phyloP scores from a whole-genome alignment of 2,329 filamentous ascomycete species.

The Verticillium alfalfae region DNA sequence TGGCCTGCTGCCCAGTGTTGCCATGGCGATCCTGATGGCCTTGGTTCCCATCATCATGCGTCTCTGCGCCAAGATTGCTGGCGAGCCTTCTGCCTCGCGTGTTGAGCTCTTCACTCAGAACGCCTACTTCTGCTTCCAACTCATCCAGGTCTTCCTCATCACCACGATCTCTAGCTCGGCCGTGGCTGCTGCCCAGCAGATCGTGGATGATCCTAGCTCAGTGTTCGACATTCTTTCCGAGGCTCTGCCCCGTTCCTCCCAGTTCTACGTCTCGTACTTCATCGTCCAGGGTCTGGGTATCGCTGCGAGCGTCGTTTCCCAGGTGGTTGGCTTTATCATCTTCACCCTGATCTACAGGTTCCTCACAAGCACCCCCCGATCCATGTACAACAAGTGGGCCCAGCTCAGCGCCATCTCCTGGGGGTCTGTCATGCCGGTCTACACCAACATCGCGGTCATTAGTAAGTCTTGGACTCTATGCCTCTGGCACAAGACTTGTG shows the following conservation, averaged over 20 bases:
- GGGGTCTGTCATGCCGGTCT: slow-evolving; percentile 71
- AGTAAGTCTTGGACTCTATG: slow-evolving; percentile 30
- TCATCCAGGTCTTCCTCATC: slow-evolving; percentile 88
- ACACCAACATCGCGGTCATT: slow-evolving; percentile 69
- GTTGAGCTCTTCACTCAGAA: slow-evolving; percentile 89
- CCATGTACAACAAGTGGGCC: slow-evolving; percentile 71
- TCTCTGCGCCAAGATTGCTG: slow-evolving; percentile 67
- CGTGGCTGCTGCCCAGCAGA: slow-evolving; percentile 58
- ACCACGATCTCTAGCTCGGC: slow-evolving; percentile 79
- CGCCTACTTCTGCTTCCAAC: slow-evolving; percentile 84
- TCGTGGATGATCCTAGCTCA: slow-evolving; percentile 56
- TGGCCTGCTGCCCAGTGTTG: slow-evolving; percentile 74
- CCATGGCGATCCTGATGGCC: slow-evolving; percentile 79
- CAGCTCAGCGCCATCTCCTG: slow-evolving; percentile 64
- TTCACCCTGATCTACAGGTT: slow-evolving; percentile 64
- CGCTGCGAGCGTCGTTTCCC: slow-evolving; percentile 66
- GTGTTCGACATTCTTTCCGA: slow-evolving; percentile 62
- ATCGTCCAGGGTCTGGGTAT: slow-evolving; percentile 78
- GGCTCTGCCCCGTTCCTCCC: slow-evolving; percentile 77
- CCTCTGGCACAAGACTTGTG: too few species aligned
- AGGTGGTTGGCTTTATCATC: slow-evolving; percentile 60
- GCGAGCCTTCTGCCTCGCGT: slow-evolving; percentile 71
- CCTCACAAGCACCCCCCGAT: slow-evolving; percentile 70
- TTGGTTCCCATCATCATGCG: slow-evolving; percentile 79
- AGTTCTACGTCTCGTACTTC: slow-evolving; percentile 82